These are phyloP conservation scores for Sanghuangporus sanghuang DNA, from an alignment of 1,284 basidiomycete genomes.

Conservation along the genomic window DNA sequence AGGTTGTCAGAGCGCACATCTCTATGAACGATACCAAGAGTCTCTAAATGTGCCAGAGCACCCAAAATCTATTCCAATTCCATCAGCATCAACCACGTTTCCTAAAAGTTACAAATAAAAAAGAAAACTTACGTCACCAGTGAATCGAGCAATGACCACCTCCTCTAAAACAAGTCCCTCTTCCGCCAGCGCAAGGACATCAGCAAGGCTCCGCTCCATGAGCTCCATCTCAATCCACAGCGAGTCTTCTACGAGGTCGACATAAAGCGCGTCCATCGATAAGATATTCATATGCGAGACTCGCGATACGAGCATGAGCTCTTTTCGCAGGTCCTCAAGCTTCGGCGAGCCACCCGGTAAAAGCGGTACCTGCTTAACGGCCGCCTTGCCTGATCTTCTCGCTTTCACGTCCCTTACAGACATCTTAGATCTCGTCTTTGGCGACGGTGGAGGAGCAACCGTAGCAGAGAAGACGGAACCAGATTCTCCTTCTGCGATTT, in stretches of 20 bases:
- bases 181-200: conserved; percentile 57
- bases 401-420: conserved; percentile 26
- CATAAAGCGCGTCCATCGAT: conserved; percentile 61
- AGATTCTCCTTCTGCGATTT: conserved; percentile 76
- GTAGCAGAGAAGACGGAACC: conserved; percentile 67
- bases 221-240: conserved; percentile 83
- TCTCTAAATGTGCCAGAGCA: conserved; percentile 59
- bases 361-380: conserved; percentile 67
- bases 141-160: conserved; percentile 60
- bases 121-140: conserved; percentile 57
- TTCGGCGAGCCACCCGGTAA: conserved; percentile 55
- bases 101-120: background rate
- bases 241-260: conserved; percentile 57
- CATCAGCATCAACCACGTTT: background rate
- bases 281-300: conserved; percentile 57
- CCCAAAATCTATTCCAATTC: conserved; percentile 43
- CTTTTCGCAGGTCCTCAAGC: conserved; percentile 52
- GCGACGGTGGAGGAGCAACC: conserved; percentile 32
- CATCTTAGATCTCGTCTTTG: conserved; percentile 30
- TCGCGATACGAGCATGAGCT: conserved; percentile 52
- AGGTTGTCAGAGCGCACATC: conserved; percentile 79
- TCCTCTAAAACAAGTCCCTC: conserved; percentile 60
- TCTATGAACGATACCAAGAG: conserved; percentile 64
- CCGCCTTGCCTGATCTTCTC: conserved; percentile 38
- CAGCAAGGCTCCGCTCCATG: conserved; percentile 78